Evolutionary conservation across 2,329 filamentous ascomycete species (phyloP), one percentile per base, ranked within the genome.

Genomic region (Colletotrichum kahawae): DNA sequence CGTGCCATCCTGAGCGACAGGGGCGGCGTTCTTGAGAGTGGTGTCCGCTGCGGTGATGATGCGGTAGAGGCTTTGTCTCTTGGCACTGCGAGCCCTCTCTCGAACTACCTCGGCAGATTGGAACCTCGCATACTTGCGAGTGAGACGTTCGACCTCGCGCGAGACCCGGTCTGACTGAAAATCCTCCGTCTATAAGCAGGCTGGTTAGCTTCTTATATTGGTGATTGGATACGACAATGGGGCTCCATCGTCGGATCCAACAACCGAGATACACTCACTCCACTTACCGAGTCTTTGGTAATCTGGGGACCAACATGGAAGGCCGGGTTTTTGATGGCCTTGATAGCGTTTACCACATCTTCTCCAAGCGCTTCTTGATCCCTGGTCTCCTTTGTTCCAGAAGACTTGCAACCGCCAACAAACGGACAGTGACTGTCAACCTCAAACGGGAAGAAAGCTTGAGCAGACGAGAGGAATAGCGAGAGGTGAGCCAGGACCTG

Each of bases 1-100:
- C 18, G 89, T 90, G 18, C 92, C 92, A 80, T 93, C 92, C 80
- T 94, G 92, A 79, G 90, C 83, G 69, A 94, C 85, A 12, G 91
- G 90, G 12, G 86, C 87, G 54, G 88, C 88, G 78, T 90, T 85
- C 36, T 87, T 81, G 16, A 84, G 82, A 1, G 85, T 83, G 1
- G 91, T 86, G 2, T 85, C 80, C 13, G 79, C 82, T 1, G 91
- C 89, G 29, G 85, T 79, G 77, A 88, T 84, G 14, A 92, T 81
- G 3, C 83, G 79, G 78, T 88, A 92, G 3, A 82, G 79, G 78
- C 90, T 90, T 18, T 81, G 82, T 76, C 89, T 85, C 73, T 82
- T 85, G 14, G 57, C 56, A 57, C 59, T 54, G 31, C 21, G 27
- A 16, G 57, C 43, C 48, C 38, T 51, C 31, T 75, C 63, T 13